Percentiles rank a stretch among this genome's conserved stretches.
Conservation (phyloP, 495 filamentous ascomycete species). For the Tuber indicum region DNA sequence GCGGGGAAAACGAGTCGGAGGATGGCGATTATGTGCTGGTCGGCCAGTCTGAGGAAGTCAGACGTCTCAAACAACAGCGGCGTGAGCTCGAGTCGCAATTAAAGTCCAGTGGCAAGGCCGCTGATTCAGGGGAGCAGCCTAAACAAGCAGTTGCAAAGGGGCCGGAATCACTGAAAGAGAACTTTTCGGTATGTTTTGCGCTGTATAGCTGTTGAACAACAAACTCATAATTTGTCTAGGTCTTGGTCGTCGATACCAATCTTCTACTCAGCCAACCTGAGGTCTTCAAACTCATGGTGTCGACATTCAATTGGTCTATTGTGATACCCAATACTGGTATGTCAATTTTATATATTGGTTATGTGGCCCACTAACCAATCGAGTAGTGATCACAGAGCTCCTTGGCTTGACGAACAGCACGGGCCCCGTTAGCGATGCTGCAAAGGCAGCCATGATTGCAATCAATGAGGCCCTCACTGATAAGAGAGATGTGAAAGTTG, state of each 20-base stretch:
- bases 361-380: slow-evolving; percentile 6
- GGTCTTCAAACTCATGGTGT: slow-evolving; percentile 35
- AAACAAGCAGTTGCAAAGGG: slow-evolving; percentile 31
- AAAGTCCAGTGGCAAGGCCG: background rate
- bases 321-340: slow-evolving; percentile 41
- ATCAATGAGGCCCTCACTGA: slow-evolving; percentile 36
- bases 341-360: background rate
- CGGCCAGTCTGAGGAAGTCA: slow-evolving; percentile 25
- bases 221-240: slow-evolving; percentile 14
- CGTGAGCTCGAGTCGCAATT: slow-evolving; percentile 30
- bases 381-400: slow-evolving; percentile 39
- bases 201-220: background rate
- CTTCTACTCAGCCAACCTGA: slow-evolving; percentile 35
- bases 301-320: slow-evolving; percentile 29
- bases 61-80: slow-evolving; percentile 31
- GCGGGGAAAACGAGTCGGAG: slow-evolving; percentile 26
- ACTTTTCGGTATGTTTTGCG: slow-evolving; percentile 31
- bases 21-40: slow-evolving; percentile 38
- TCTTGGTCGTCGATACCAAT: slow-evolving; percentile 41
- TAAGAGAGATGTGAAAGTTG: slow-evolving; percentile 36
- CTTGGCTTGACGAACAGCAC: slow-evolving; percentile 35
- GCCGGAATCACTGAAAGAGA: slow-evolving; percentile 26
- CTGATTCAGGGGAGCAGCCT: slow-evolving; percentile 13
- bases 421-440: slow-evolving; percentile 26
- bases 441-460: slow-evolving; percentile 31